Percentiles rank a stretch among this genome's conserved stretches.
Evolutionary conservation across 306 rosid genomes (phyloP).

Genomic region (Echinosophora koreensis): DNA sequence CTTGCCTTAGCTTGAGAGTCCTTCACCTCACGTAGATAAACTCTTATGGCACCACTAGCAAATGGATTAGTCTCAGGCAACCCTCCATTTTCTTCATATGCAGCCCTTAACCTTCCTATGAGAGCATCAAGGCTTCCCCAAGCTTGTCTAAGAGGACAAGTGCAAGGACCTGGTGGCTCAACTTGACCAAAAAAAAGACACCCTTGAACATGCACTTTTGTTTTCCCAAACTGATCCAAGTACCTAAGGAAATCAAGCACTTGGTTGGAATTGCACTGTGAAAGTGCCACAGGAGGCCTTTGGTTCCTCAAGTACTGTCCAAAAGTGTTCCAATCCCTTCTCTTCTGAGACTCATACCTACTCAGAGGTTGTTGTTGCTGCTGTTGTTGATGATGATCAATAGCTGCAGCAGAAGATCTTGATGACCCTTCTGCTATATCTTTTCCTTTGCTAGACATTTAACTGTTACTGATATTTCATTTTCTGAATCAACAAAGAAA

Average conservation of each 20-base stretch:
- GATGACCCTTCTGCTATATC: conserved; percentile 59
- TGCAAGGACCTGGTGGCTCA: conserved; percentile 84
- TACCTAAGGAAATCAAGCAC: conserved; percentile 84
- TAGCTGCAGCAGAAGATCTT: conserved; percentile 34
- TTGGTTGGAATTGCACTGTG: conserved; percentile 79
- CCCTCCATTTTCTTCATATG: conserved; percentile 96
- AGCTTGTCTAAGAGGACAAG: conserved; percentile 87
- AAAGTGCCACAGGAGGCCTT: conserved; percentile 76
- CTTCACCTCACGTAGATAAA: conserved; percentile 77
- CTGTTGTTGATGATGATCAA: conserved; percentile 18
- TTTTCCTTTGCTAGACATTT: conserved; percentile 61
- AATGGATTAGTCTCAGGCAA: conserved; percentile 85
- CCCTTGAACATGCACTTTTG: conserved; percentile 72
- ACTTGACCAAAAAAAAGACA: conserved; percentile 81
- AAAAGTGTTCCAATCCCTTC: conserved; percentile 91
- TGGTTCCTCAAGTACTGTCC: conserved; percentile 91
- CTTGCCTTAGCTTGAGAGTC: conserved; percentile 87
- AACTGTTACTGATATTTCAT: conserved; percentile 41
- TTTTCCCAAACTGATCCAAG: conserved; percentile 85
- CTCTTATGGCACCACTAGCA: conserved; percentile 76
- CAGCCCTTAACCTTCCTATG: conserved; percentile 88
- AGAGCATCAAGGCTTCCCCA: conserved; percentile 94
- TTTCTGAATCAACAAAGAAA: conserved; percentile 39
- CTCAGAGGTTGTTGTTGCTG: conserved; percentile 53
- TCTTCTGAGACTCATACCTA: conserved; percentile 85